Base-by-base conservation (phyloP, 768 basidiomycete genomes). In the Symmetrospora coprosmae region DNA sequence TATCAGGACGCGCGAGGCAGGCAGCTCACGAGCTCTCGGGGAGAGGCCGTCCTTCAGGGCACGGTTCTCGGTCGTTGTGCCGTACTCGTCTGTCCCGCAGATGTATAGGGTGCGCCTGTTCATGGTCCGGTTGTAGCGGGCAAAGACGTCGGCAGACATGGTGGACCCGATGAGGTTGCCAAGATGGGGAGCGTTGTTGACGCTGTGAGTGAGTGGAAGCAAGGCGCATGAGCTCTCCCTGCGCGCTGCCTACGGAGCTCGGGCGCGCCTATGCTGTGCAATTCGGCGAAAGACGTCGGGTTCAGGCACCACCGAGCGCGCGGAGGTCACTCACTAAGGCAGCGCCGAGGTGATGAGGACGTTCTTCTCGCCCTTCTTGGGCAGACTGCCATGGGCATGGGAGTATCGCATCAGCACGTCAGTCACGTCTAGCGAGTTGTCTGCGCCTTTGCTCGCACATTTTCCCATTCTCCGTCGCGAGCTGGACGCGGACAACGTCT, bases 41-140 rank as follows among this genome's bases (percentile, higher is more conserved):
- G 85, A 81, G 37, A 90, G 72, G 0, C 82, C 81, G 71, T 92
- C 88, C 70, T 89, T 88, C 61, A 88, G 72, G 2, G 94, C 92
- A 72, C 94, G 91, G 2, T 91, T 96, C 76, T 99, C 94, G 0
- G 94, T 94, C 0, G 94, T 92, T 6, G 94, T 99, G n/a, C 94
- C 94, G 68, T 99, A 99, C 73, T 99, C 94, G 70, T 99, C 94
- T 3, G 94, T 97, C 27, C 94, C 94, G 73, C 94, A 99, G 58
- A 99, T 79, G 71, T 92, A 99, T 31, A 97, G 77, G 0, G 89
- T 92, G 41, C 83, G 82, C 67, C 85, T 78, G 76, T 97, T 94
- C 68, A 85, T 77, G 30, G 87, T 85, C 33, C 81, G 30, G 23
- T 77, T 83, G 68, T 74, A 94, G 80, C 94, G 78, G 67, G 88